These are phyloP conservation scores for Exophiala phaeomuriformis DNA, from an alignment of 2,329 filamentous ascomycete species.

Conservation along the genomic window DNA sequence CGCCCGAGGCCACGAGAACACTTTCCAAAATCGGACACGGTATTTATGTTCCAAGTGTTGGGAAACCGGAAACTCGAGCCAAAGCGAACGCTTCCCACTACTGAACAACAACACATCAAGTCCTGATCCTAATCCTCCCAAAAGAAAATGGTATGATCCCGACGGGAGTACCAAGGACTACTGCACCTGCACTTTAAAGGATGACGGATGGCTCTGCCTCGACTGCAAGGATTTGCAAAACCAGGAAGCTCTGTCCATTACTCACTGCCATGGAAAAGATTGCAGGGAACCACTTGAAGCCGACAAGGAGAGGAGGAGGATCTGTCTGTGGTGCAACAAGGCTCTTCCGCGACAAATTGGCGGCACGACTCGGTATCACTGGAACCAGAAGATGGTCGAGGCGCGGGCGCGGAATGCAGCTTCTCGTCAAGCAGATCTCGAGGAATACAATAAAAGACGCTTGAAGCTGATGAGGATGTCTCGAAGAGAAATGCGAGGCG, in stretches of 20 bases:
- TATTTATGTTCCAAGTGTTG: constrained; percentile 30
- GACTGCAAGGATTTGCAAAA: constrained; percentile 29
- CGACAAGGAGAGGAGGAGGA: constrained; percentile 28
- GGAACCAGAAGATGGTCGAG: constrained; percentile 26
- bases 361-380: constrained; percentile 23
- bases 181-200: constrained; percentile 28
- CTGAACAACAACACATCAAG: neutral
- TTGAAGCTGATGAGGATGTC: constrained; percentile 22
- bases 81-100: constrained; percentile 24
- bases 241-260: constrained; percentile 18
- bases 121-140: neutral
- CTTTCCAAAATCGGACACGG: constrained; percentile 30
- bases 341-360: constrained; percentile 24
- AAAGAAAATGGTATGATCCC: constrained; percentile 14
- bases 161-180: constrained; percentile 23
- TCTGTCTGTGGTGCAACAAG: constrained; percentile 32
- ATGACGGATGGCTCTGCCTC: constrained; percentile 29
- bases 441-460: constrained; percentile 24
- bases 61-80: constrained; percentile 27
- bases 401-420: constrained; percentile 21
- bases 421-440: constrained; percentile 23
- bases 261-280: constrained; percentile 27
- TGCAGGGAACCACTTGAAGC: constrained; percentile 24
- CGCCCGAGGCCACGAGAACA: constrained; percentile 26
- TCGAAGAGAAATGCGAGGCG: constrained; percentile 25